Percentiles rank a stretch among this genome's conserved stretches.
Evolutionary conservation across 495 filamentous ascomycete species (phyloP).

Genomic region (Cenococcum geophilum): DNA sequence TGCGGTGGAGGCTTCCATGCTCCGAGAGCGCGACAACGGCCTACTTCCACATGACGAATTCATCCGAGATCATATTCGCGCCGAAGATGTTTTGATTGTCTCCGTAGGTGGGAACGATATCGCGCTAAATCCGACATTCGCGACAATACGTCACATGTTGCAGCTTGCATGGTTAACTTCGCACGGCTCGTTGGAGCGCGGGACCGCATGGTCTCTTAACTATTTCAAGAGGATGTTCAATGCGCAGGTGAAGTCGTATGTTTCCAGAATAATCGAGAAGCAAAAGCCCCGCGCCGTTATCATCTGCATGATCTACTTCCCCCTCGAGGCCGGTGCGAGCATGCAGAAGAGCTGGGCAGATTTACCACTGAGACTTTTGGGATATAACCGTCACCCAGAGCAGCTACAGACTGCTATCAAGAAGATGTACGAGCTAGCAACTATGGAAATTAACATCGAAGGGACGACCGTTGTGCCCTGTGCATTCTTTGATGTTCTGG

Average conservation of each 20-base stretch:
- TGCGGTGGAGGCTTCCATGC: slow-evolving; percentile 31
- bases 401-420: slow-evolving; percentile 34
- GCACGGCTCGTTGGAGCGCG: slow-evolving; percentile 22
- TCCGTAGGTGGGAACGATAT: slow-evolving; percentile 38
- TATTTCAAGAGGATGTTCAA: slow-evolving; percentile 34
- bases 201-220: slow-evolving; percentile 23
- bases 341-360: slow-evolving; percentile 34
- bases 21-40: slow-evolving; percentile 25
- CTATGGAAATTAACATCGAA: slow-evolving; percentile 24
- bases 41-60: slow-evolving; percentile 34
- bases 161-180: slow-evolving; percentile 32
- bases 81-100: slow-evolving; percentile 33
- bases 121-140: slow-evolving; percentile 26
- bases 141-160: slow-evolving; percentile 31
- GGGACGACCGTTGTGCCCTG: slow-evolving; percentile 34
- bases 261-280: slow-evolving; percentile 20
- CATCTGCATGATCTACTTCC: slow-evolving; percentile 39
- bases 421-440: slow-evolving; percentile 33
- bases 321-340: slow-evolving; percentile 24
- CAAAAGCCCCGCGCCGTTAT: slow-evolving; percentile 34
- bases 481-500: slow-evolving; percentile 31
- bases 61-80: slow-evolving; percentile 32
- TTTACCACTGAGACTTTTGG: slow-evolving; percentile 25
- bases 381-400: slow-evolving; percentile 29
- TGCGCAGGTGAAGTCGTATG: slow-evolving; percentile 25